phyloP scores from a whole-genome alignment of 1,139 yeast genomes.

The Yamadazyma buinensis region DNA sequence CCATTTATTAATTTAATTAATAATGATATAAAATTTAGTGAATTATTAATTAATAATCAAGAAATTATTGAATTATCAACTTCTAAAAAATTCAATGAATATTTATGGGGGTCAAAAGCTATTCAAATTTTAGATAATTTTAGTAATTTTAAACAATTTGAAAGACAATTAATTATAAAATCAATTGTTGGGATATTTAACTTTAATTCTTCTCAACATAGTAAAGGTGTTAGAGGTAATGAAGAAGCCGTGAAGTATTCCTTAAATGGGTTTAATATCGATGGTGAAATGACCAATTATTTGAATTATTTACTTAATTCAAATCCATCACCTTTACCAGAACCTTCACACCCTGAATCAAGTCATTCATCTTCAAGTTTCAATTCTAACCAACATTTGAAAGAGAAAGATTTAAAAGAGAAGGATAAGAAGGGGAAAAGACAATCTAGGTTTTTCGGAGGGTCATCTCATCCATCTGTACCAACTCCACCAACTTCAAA shows the following conservation, averaged over 20 bases:
- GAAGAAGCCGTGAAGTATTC: constrained; percentile 68
- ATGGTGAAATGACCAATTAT: constrained; percentile 37
- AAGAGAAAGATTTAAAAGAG: neutral
- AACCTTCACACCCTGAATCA: neutral
- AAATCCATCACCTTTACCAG: constrained; percentile 14
- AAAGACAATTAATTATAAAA: constrained; percentile 67
- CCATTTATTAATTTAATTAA: constrained; percentile 52
- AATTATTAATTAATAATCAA: constrained; percentile 37
- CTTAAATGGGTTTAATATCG: constrained; percentile 42
- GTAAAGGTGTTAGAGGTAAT: constrained; percentile 45
- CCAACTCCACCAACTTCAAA: neutral
- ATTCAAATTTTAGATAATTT: constrained; percentile 75
- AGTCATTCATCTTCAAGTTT: neutral
- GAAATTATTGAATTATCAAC: constrained; percentile 37
- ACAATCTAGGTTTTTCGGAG: constrained; percentile 11
- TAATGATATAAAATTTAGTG: constrained; percentile 49
- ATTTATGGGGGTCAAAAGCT: constrained; percentile 72
- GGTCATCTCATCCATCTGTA: no score
- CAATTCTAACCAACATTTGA: no score
- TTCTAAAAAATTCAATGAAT: constrained; percentile 29
- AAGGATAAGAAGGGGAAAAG: constrained; percentile 7
- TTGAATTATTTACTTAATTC: constrained; percentile 30
- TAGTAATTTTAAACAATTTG: constrained; percentile 67
- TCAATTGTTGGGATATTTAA: constrained; percentile 69
- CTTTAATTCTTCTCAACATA: constrained; percentile 45